Evolutionary conservation across 2,329 filamentous ascomycete genomes (phyloP), one percentile per base, ranked within the genome.

Genomic region (Penicillium brasilianum): DNA sequence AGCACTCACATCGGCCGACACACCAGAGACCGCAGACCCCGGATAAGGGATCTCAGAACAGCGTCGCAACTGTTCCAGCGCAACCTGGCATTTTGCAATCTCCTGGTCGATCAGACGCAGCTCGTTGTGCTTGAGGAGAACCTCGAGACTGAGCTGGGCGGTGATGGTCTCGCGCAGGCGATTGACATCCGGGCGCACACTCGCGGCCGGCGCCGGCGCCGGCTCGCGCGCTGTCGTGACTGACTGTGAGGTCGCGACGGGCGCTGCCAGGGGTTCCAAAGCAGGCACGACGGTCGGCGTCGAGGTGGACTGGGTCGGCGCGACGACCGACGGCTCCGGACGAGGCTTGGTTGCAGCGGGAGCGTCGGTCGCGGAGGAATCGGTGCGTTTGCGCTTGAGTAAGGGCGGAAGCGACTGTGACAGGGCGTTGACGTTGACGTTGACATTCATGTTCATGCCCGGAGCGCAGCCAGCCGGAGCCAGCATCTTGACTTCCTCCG

Each of bases 101-200:
- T 98, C 95, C 78, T 97, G 93, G 74, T 98, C 92, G 76, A 98
- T 97, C 68, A 97, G 84, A 59, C 93, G 91, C 61, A 98, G 81
- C 81, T 99, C 95, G 72, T 95, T 88, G 78, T 99, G 95, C 83
- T 97, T 98, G 75, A 96, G 81, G 65, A 98, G 81, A 56, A 98
- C 93, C 80, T 97, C 93, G 67, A 95, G 86, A 72, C 93, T 91
- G 76, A 98, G 90, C 78, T 97, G 91, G 64, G 92, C 88, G 73
- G 93, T 89, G 73, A 98, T 90, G 37, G 85, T 85, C 69, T 93
- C 88, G 73, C 87, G 87, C 65, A 90, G 84, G 60, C 80, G 81
- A 39, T 88, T 70, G 22, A 71, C 59, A 56, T 76, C 69, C 39
- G 73, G 72, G 14, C 61, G 53, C 51, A 72, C 71, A 16, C 59